Evolutionary conservation across 2,329 filamentous ascomycete genomes (phyloP).

Genomic region (Leptographium procerum): DNA sequence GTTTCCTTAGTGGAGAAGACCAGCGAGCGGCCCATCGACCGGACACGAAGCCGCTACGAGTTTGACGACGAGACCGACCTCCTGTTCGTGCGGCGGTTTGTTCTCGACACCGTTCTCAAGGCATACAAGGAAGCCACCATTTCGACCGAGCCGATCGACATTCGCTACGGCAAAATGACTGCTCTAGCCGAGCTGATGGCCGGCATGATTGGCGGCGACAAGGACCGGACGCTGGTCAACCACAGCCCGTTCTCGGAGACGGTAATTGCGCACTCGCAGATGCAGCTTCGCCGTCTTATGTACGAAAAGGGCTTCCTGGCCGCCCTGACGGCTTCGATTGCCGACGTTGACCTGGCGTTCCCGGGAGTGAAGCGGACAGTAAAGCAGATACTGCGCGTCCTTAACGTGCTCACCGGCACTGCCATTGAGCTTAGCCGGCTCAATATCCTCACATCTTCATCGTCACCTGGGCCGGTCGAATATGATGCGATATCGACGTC

Average conservation of each 20-base stretch:
- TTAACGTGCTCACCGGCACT: constrained; percentile 77
- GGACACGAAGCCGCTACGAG: constrained; percentile 44
- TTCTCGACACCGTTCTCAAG: constrained; percentile 83
- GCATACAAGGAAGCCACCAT: constrained; percentile 80
- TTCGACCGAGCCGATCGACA: constrained; percentile 69
- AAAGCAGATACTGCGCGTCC: constrained; percentile 86
- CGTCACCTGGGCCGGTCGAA: constrained; percentile 59
- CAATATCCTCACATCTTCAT: constrained; percentile 53
- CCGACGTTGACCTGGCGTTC: constrained; percentile 91
- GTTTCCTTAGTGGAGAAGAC: constrained; percentile 84
- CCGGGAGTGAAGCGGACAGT: constrained; percentile 86
- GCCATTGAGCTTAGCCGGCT: constrained; percentile 76
- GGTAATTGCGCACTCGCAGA: constrained; percentile 48
- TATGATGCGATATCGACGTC: constrained; percentile 82
- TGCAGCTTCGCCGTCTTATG: constrained; percentile 87
- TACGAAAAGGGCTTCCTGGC: constrained; percentile 95
- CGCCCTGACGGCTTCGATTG: constrained; percentile 80
- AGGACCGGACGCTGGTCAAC: constrained; percentile 47
- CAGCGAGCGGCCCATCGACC: constrained; percentile 57
- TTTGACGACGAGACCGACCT: constrained; percentile 74
- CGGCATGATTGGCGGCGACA: constrained; percentile 76
- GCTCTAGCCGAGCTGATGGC: constrained; percentile 86
- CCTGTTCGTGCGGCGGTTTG: constrained; percentile 86
- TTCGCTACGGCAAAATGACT: constrained; percentile 79
- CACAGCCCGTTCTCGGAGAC: constrained; percentile 14